Evolutionary conservation across 169 alveolate species (phyloP).

Genomic region (Babesia microti): DNA sequence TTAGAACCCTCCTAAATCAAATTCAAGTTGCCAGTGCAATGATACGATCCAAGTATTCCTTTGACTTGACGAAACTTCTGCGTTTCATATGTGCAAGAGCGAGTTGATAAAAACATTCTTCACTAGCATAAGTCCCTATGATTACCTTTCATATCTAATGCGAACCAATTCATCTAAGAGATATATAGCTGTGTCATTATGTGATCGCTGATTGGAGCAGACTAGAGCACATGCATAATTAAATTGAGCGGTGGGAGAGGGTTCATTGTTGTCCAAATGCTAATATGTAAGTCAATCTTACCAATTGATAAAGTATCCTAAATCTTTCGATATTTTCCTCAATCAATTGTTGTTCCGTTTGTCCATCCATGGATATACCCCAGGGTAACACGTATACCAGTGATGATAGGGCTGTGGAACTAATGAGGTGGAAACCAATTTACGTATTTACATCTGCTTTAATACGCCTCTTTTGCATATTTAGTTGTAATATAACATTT

Average conservation of each 20-base stretch:
- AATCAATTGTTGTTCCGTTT: too few species aligned
- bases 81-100: slow-evolving; percentile 55
- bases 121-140: slow-evolving; percentile 7
- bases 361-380: too few species aligned
- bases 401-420: too few species aligned
- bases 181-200: slow-evolving; percentile 23
- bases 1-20: too few species aligned
- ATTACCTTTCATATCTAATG: slow-evolving; percentile 26
- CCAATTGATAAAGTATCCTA: too few species aligned
- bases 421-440: too few species aligned
- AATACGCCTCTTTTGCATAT: too few species aligned
- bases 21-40: slow-evolving; percentile 47
- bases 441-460: too few species aligned
- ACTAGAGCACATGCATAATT: slow-evolving; percentile 45
- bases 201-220: slow-evolving; percentile 32
- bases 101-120: slow-evolving; percentile 53
- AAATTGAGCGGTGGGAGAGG: slow-evolving; percentile 39
- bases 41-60: slow-evolving; percentile 48
- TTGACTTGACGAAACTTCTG: slow-evolving; percentile 50
- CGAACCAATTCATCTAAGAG: slow-evolving; percentile 34
- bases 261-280: slow-evolving; percentile 27
- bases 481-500: too few species aligned
- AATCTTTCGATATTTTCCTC: too few species aligned
- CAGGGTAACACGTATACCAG: too few species aligned
- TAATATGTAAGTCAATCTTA: too few species aligned